Conservation (phyloP, 1,139 yeast species). For the Taphrina communis region DNA sequence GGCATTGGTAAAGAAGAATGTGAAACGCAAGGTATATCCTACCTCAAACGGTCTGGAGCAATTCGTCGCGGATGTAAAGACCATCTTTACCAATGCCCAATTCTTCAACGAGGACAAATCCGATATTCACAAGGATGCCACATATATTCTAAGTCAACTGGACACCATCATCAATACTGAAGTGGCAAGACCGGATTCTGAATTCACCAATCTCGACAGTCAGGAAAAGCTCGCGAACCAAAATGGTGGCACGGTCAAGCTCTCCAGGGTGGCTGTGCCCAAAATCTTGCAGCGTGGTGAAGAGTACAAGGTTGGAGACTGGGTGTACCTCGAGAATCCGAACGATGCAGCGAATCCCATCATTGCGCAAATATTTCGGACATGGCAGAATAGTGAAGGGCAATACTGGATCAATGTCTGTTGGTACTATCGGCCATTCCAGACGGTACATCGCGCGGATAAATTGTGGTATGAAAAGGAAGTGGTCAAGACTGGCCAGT, state of each 20-base stretch:
- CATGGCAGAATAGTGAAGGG: conserved; percentile 84
- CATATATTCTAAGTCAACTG: conserved; percentile 66
- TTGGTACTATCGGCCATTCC: conserved; percentile 98
- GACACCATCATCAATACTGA: conserved; percentile 69
- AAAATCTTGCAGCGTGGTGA: conserved; percentile 73
- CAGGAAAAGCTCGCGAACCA: conserved; percentile 10
- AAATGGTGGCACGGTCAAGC: conserved; percentile 53
- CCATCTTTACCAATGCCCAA: conserved; percentile 77
- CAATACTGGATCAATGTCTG: conserved; percentile 90
- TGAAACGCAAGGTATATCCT: conserved; percentile 81
- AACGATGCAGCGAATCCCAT: conserved; percentile 89
- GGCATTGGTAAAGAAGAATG: conserved; percentile 78
- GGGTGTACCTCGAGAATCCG: conserved; percentile 87
- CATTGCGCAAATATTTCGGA: conserved; percentile 88
- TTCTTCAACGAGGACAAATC: conserved; percentile 66
- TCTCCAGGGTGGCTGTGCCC: conserved; percentile 78
- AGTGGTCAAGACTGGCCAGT: conserved; percentile 95
- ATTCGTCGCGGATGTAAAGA: conserved; percentile 75
- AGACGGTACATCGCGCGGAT: conserved; percentile 91
- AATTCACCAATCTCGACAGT: background rate
- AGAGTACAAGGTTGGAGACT: conserved; percentile 84
- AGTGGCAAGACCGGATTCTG: conserved; percentile 71
- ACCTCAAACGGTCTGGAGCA: conserved; percentile 59
- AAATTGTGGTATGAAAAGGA: conserved; percentile 88
- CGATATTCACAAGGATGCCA: conserved; percentile 65